These are phyloP conservation scores for Flaveria linearis DNA, from an alignment of 129 eudicot species.

Conservation along the genomic window DNA sequence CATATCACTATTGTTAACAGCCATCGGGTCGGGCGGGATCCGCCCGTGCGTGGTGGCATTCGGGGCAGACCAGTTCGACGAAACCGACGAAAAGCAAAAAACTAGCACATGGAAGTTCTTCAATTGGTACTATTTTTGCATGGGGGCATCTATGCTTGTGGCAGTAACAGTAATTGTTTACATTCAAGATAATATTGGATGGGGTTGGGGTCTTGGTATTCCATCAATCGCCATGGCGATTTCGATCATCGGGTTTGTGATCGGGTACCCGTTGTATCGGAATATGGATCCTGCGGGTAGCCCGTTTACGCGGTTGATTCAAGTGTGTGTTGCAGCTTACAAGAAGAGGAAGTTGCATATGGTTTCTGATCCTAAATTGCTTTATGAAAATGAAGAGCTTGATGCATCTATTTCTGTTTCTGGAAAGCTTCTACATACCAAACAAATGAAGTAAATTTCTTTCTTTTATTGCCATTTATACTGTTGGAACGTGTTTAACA, in stretches of 20 bases:
- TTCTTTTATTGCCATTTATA: conserved; percentile 9
- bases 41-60: conserved; percentile 96
- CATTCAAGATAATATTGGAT: conserved; percentile 76
- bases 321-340: conserved; percentile 82
- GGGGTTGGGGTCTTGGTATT: conserved; percentile 96
- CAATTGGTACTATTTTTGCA: conserved; percentile 87
- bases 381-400: conserved; percentile 75
- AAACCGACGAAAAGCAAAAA: conserved; percentile 61
- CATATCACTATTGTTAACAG: conserved; percentile 61
- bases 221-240: conserved; percentile 72
- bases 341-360: conserved; percentile 67
- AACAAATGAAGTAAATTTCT: conserved; percentile 56
- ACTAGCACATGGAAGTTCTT: conserved; percentile 80
- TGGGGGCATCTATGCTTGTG: conserved; percentile 78
- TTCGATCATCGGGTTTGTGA: conserved; percentile 54
- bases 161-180: conserved; percentile 84
- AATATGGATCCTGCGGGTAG: conserved; percentile 81
- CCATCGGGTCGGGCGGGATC: conserved; percentile 88
- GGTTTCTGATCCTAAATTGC: conserved; percentile 54
- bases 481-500: not conserved
- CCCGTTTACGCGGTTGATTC: conserved; percentile 90
- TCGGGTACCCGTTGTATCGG: conserved; percentile 79
- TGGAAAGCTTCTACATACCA: conserved; percentile 77
- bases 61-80: conserved; percentile 91
- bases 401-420: conserved; percentile 77